Percentiles rank a stretch among this genome's conserved stretches.
These are phyloP conservation scores for Russula olivacea DNA, from an alignment of 768 basidiomycete genomes.

Conservation along the genomic window DNA sequence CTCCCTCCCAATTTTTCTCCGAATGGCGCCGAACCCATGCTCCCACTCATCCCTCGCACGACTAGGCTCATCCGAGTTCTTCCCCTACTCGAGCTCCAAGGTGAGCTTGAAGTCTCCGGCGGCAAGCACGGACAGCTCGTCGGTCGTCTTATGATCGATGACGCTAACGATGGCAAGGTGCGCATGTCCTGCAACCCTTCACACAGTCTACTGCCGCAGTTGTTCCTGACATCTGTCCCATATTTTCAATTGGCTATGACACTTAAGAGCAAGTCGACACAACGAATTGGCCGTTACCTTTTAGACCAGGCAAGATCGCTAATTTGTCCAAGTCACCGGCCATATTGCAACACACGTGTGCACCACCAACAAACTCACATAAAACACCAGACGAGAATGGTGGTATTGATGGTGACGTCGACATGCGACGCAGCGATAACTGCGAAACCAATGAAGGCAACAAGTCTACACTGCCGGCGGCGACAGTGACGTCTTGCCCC, in stretches of 20 bases:
- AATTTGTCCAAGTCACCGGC: slow-evolving; percentile 76
- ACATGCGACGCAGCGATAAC: slow-evolving; percentile 27
- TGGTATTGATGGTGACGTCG: slow-evolving; percentile 8
- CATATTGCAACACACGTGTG: slow-evolving; percentile 49
- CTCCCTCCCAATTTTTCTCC: slow-evolving; percentile 32
- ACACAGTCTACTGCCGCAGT: too few relatives aligned
- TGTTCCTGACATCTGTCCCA: too few relatives aligned
- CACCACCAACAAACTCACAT: not conserved
- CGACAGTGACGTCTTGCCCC: slow-evolving; percentile 30
- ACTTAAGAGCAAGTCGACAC: too few relatives aligned
- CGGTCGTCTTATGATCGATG: slow-evolving; percentile 64
- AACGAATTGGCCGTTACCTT: slow-evolving; percentile 81
- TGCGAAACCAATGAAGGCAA: slow-evolving; percentile 8
- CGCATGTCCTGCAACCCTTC: slow-evolving; percentile 27
- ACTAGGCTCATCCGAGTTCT: slow-evolving; percentile 72
- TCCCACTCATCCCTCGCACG: slow-evolving; percentile 61
- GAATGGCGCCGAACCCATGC: slow-evolving; percentile 27
- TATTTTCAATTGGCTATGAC: too few relatives aligned
- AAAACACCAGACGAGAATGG: not conserved
- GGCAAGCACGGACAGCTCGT: slow-evolving; percentile 61
- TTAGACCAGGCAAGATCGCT: slow-evolving; percentile 87
- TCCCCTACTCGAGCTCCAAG: slow-evolving; percentile 83
- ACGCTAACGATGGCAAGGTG: slow-evolving; percentile 38
- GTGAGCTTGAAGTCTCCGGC: slow-evolving; percentile 66
- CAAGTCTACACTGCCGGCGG: slow-evolving; percentile 9